phyloP scores from a whole-genome alignment of 225 moss, liverwort and hornwort genomes.

The Takakia lepidozioides region DNA sequence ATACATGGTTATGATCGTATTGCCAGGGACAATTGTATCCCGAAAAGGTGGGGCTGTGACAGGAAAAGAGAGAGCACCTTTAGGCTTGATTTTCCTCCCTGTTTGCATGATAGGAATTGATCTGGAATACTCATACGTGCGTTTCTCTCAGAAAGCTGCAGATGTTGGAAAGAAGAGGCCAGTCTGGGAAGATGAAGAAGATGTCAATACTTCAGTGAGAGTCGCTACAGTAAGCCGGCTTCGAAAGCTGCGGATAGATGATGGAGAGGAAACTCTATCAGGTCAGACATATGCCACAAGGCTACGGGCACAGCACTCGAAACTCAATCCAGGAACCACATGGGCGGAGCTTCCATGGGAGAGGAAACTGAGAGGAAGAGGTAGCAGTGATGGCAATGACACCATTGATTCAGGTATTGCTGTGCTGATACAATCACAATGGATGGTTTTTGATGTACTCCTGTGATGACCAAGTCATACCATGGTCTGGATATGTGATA shows the following conservation, averaged over 20 bases:
- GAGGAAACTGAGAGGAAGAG: slow-evolving; percentile 28
- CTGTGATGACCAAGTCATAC: no score
- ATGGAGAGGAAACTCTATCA: slow-evolving; percentile 49
- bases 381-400: slow-evolving; percentile 13
- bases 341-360: slow-evolving; percentile 92
- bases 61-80: no score
- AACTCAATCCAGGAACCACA: slow-evolving; percentile 58
- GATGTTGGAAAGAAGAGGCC: slow-evolving; percentile 34
- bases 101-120: no score
- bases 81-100: no score
- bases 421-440: no score
- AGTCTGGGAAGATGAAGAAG: slow-evolving; percentile 86
- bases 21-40: no score
- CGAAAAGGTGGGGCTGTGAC: no score
- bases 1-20: no score
- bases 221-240: slow-evolving; percentile 56
- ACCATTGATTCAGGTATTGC: background rate
- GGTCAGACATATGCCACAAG: slow-evolving; percentile 66
- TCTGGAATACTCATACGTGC: no score
- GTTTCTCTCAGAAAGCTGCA: no score
- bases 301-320: slow-evolving; percentile 72
- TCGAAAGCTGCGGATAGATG: slow-evolving; percentile 62
- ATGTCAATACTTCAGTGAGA: slow-evolving; percentile 46
- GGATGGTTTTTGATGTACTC: no score
- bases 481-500: no score